Conservation (phyloP, 140 eudicot genomes). For the Senecio squalidus region DNA sequence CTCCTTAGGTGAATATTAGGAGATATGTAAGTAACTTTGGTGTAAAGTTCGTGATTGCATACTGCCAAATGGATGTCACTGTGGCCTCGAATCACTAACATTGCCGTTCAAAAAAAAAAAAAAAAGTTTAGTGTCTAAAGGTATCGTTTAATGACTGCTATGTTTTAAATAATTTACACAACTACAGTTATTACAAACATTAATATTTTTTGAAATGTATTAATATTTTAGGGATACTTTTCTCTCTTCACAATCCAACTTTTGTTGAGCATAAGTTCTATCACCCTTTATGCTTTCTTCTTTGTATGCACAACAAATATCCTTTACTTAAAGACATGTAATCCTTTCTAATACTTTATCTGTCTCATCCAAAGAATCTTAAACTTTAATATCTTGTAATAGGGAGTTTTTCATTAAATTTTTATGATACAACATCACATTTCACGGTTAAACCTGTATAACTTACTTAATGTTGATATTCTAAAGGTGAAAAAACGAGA, state of each 20-base stretch:
- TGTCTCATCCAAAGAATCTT: conserved; percentile 26
- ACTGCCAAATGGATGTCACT: no score
- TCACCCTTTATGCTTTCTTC: conserved; percentile 45
- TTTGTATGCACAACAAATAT: conserved; percentile 31
- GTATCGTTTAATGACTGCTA: no score
- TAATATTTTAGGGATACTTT: conserved; percentile 25
- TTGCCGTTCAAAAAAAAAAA: no score
- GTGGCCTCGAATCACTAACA: no score
- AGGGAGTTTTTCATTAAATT: not conserved
- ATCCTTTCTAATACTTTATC: conserved; percentile 23
- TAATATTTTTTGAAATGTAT: no score
- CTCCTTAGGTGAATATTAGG: no score
- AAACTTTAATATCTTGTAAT: not conserved
- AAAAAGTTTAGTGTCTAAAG: no score
- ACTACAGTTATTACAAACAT: no score
- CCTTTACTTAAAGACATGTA: conserved; percentile 41
- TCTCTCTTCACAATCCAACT: conserved; percentile 39
- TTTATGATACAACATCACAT: not conserved
- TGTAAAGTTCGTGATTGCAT: no score
- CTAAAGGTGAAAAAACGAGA: no score
- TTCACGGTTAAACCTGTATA: not conserved
- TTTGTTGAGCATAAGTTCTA: conserved; percentile 32
- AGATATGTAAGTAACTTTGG: no score
- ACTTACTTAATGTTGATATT: not conserved
- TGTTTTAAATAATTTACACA: no score